phyloP scores from a whole-genome alignment of 2,329 filamentous ascomycete species.

The Neonectria coccinea region DNA sequence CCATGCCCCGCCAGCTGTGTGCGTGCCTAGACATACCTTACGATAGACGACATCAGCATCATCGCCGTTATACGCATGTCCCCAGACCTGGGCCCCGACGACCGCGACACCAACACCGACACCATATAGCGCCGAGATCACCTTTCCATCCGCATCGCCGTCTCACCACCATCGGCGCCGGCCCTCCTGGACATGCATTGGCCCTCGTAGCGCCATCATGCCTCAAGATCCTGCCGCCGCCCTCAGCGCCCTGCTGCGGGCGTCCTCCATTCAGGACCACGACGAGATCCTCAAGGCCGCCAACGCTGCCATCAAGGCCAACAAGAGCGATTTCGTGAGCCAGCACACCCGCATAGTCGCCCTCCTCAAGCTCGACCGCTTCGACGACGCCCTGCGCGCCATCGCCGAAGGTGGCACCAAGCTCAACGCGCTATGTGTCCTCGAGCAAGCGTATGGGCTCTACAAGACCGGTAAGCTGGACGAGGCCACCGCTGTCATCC shows the following conservation, averaged over 20 bases:
- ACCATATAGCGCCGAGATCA: neutral
- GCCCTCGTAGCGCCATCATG: constrained; percentile 48
- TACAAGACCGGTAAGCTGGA: constrained; percentile 81
- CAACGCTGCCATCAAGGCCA: constrained; percentile 70
- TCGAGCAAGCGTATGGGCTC: constrained; percentile 84
- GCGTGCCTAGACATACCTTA: constrained; percentile 17
- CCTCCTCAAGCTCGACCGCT: constrained; percentile 84
- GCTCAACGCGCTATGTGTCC: constrained; percentile 69
- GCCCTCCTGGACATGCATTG: constrained; percentile 42
- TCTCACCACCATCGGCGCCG: constrained; percentile 11
- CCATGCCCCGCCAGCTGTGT: constrained; percentile 42
- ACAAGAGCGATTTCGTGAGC: constrained; percentile 69
- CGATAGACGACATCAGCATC: constrained; percentile 38
- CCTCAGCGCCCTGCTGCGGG: constrained; percentile 66
- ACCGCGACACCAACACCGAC: constrained; percentile 12
- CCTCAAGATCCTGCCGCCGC: constrained; percentile 61
- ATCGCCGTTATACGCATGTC: constrained; percentile 14
- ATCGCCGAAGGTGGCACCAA: constrained; percentile 72
- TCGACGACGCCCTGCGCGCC: constrained; percentile 78
- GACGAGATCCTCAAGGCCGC: constrained; percentile 76
- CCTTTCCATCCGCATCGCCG: neutral
- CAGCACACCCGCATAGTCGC: constrained; percentile 79
- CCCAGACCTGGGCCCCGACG: constrained; percentile 21
- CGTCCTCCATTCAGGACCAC: constrained; percentile 74
- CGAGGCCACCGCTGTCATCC: constrained; percentile 67